phyloP scores from a whole-genome alignment of 352 stramenopile genomes.

The Globisporangium canariense region DNA sequence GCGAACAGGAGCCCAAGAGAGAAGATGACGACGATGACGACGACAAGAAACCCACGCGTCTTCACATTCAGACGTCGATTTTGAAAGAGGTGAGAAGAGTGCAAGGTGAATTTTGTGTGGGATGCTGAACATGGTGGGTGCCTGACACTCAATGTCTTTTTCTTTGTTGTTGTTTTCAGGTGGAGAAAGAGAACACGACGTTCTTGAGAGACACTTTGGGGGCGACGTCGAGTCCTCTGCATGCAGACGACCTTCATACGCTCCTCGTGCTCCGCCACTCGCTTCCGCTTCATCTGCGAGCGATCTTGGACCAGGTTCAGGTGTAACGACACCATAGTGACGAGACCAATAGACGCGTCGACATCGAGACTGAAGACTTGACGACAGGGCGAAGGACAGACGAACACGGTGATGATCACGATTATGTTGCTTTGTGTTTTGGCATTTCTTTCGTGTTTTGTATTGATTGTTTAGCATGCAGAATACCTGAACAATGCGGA shows the following conservation, averaged over 20 bases:
- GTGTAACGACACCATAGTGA: background rate
- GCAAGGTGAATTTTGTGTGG: background rate
- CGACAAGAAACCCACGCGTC: conserved; percentile 12
- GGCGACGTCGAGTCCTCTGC: conserved; percentile 46
- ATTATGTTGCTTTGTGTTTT: background rate
- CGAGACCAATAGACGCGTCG: background rate
- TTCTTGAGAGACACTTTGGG: conserved; percentile 53
- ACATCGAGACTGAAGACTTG: background rate
- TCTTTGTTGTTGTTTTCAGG: conserved; percentile 29
- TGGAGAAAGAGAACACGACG: conserved; percentile 60
- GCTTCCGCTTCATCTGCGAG: conserved; percentile 35
- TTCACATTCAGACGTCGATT: conserved; percentile 36
- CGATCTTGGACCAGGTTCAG: conserved; percentile 28
- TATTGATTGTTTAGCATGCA: conserved; percentile 13
- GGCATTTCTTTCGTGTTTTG: conserved; percentile 1
- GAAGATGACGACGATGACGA: conserved; percentile 9
- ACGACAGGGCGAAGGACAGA: background rate
- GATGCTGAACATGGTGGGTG: background rate
- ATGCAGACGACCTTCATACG: conserved; percentile 67
- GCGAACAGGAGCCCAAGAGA: conserved; percentile 8
- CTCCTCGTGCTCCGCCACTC: conserved; percentile 50
- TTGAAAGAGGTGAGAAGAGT: conserved; percentile 49
- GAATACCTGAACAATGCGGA: conserved; percentile 6
- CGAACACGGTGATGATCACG: background rate
- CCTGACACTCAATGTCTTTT: background rate